A percentile compares a stretch with the other conserved stretches of the same genome.
Evolutionary conservation across 306 rosid species (phyloP).

Genomic region (Hippophae tibetana): DNA sequence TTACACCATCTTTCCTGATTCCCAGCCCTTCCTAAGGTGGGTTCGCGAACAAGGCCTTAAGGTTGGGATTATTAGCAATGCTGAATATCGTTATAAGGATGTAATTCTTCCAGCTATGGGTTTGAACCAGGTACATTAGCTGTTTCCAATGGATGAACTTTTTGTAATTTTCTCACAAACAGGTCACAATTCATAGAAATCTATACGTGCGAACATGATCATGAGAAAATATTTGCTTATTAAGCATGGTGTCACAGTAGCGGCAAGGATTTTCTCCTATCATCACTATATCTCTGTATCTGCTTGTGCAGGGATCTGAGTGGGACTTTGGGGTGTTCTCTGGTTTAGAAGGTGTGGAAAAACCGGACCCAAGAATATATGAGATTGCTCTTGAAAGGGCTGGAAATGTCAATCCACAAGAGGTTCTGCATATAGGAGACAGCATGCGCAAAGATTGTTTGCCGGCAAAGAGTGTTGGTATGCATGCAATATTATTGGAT

Average conservation of each 20-base stretch:
- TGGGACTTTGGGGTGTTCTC: conserved; percentile 98
- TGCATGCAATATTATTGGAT: conserved; percentile 76
- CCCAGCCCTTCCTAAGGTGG: conserved; percentile 91
- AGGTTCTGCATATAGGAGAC: conserved; percentile 78
- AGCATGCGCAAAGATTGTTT: conserved; percentile 84
- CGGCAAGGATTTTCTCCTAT: not conserved
- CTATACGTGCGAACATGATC: not conserved
- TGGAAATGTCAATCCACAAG: conserved; percentile 57
- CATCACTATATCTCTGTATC: conserved; percentile 1
- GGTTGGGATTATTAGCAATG: conserved; percentile 84
- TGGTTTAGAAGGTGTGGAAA: conserved; percentile 87
- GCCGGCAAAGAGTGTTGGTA: conserved; percentile 84
- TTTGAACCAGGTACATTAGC: conserved; percentile 44
- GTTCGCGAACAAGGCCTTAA: conserved; percentile 58
- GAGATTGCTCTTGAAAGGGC: conserved; percentile 76
- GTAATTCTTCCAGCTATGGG: conserved; percentile 87
- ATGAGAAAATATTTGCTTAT: not conserved
- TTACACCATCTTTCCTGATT: conserved; percentile 61
- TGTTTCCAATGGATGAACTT: not conserved
- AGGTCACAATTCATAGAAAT: not conserved
- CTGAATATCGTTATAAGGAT: conserved; percentile 78
- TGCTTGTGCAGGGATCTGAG: conserved; percentile 66
- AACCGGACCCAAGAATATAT: conserved; percentile 70
- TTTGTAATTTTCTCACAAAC: not conserved
- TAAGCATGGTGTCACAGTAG: not conserved